Conservation (phyloP, 768 basidiomycete genomes). For the Mycena vulgaris region DNA sequence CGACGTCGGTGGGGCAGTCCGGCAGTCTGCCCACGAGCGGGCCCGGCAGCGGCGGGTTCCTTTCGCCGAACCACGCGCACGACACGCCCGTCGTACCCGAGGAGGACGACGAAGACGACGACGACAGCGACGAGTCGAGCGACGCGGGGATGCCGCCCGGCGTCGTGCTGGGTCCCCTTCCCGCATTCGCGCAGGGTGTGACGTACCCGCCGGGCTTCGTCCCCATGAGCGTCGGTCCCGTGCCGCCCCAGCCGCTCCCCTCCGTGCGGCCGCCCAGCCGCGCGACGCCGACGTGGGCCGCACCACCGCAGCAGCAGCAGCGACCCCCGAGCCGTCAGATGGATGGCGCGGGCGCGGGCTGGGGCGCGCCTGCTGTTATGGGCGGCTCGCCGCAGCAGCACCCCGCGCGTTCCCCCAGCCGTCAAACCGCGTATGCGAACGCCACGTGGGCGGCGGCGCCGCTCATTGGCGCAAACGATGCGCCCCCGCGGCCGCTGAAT, state of each 20-base stretch:
- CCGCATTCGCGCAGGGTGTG: conserved; percentile 31
- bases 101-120: conserved; percentile 24
- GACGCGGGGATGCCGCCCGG: conserved; percentile 19
- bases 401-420: neutral
- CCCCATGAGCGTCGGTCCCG: neutral
- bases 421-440: no score
- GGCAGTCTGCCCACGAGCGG: neutral
- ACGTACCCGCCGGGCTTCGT: conserved; percentile 26
- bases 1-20: neutral
- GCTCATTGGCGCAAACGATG: conserved; percentile 2
- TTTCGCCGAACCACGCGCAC: conserved; percentile 23
- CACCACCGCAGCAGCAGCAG: neutral
- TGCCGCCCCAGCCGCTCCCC: conserved; percentile 4
- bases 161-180: conserved; percentile 20
- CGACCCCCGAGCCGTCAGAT: no score
- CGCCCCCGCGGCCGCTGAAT: neutral
- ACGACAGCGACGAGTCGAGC: conserved; percentile 12
- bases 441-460: neutral
- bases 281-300: neutral
- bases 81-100: conserved; percentile 17
- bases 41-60: conserved; percentile 12
- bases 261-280: neutral
- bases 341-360: no score
- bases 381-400: neutral
- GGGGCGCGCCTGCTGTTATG: no score